Percentiles rank a stretch among this genome's conserved stretches.
Evolutionary conservation across 805 yeast species (phyloP).

Genomic region (Trichomonascus vanleenenianus): DNA sequence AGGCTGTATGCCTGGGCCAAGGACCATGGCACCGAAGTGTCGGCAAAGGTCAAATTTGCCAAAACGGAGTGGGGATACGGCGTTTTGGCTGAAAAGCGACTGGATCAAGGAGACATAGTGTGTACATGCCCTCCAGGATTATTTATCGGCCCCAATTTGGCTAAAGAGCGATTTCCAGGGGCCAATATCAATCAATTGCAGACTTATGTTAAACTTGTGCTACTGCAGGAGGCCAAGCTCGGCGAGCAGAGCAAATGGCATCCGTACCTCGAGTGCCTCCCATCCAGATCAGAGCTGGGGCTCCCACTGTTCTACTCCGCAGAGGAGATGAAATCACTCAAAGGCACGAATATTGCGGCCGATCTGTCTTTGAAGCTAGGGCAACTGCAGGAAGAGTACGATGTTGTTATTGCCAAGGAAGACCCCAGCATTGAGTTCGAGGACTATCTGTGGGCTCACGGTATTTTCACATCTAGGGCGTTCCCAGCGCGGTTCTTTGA

Average conservation of each 20-base stretch:
- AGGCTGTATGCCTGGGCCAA: conserved; percentile 9
- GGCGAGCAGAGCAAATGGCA: conserved; percentile 24
- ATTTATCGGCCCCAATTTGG: conserved; percentile 16
- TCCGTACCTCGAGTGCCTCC: conserved; percentile 45
- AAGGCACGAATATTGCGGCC: conserved; percentile 64
- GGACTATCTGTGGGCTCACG: conserved; percentile 62
- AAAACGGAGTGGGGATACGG: conserved; percentile 9
- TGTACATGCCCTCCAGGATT: conserved; percentile 15
- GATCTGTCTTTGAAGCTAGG: conserved; percentile 42
- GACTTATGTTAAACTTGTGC: conserved; percentile 13
- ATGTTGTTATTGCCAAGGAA: conserved; percentile 9
- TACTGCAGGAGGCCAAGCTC: conserved; percentile 12
- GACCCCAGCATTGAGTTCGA: conserved; percentile 15
- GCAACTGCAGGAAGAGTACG: conserved; percentile 50
- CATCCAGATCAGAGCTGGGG: conserved; percentile 38
- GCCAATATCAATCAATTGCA: conserved; percentile 5
- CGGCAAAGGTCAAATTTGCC: conserved; percentile 6
- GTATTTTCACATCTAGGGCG: conserved; percentile 67
- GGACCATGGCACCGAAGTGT: conserved; percentile 7
- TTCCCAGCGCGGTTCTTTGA: conserved; percentile 60
- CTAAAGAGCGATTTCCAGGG: conserved; percentile 11
- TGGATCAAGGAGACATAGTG: conserved; percentile 10
- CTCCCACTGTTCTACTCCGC: conserved; percentile 53
- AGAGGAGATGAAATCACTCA: conserved; percentile 41
- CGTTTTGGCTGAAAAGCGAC: conserved; percentile 8